Evolutionary conservation across 1,139 yeast species (phyloP).

Genomic region (Groenewaldozyma auringiensis): DNA sequence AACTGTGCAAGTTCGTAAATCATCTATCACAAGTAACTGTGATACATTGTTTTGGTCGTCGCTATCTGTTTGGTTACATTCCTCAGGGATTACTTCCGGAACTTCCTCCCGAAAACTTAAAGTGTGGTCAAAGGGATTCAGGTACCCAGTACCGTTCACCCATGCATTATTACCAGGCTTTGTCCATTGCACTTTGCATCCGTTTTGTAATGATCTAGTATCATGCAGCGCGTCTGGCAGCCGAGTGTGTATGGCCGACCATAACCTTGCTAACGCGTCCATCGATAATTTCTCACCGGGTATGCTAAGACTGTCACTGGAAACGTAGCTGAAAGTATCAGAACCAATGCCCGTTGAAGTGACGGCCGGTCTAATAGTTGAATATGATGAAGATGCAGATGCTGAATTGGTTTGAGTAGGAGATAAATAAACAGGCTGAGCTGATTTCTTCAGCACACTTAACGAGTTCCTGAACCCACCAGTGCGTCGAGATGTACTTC

Average conservation of each 20-base stretch:
- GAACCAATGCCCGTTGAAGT: background rate
- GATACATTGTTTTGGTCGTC: background rate
- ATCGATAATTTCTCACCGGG: background rate
- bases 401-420: background rate
- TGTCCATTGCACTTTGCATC: background rate
- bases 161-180: constrained; percentile 4
- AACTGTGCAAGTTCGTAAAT: constrained; percentile 17
- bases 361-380: background rate
- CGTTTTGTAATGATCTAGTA: background rate
- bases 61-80: too few species aligned
- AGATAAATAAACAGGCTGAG: too few species aligned
- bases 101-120: background rate
- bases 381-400: background rate
- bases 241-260: background rate
- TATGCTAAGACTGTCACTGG: background rate
- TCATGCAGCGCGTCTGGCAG: background rate
- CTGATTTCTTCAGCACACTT: background rate
- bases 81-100: background rate
- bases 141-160: constrained; percentile 7
- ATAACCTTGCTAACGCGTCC: background rate
- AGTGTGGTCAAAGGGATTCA: constrained; percentile 6
- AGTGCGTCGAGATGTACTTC: background rate
- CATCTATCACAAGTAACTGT: constrained; percentile 11
- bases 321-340: background rate
- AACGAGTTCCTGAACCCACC: background rate